Conservation (phyloP, 2,329 filamentous ascomycete species). For the Colletotrichum paranaense region DNA sequence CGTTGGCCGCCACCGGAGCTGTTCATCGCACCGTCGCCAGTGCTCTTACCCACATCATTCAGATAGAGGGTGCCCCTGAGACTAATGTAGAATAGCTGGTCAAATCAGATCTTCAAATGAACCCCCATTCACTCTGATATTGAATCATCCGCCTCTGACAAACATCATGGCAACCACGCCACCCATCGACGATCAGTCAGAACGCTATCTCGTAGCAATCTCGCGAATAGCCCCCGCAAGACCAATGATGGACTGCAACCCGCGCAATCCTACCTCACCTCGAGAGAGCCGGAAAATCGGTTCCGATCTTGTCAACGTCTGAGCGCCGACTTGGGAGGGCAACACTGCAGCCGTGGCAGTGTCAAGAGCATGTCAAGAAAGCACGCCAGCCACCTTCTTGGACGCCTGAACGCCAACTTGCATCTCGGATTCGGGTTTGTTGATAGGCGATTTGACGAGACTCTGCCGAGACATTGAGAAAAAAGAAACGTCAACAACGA, state of each 20-base stretch:
- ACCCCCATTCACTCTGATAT: background rate
- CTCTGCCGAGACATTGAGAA: background rate
- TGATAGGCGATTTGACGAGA: no score
- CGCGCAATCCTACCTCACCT: background rate
- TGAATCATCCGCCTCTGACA: background rate
- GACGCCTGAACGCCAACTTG: background rate
- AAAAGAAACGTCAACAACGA: background rate
- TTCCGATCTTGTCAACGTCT: background rate
- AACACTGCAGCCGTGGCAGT: background rate
- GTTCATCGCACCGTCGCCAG: no score
- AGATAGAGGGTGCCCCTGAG: background rate
- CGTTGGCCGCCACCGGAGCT: background rate
- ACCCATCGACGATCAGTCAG: background rate
- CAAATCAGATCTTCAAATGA: background rate
- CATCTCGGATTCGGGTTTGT: no score
- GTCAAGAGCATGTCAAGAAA: background rate
- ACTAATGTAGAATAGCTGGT: background rate
- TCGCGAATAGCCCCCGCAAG: background rate
- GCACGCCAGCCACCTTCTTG: background rate
- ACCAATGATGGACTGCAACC: background rate
- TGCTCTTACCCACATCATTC: background rate
- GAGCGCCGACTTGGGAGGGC: background rate
- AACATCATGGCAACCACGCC: background rate
- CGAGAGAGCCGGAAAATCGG: background rate
- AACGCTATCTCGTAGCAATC: background rate